These are phyloP conservation scores for Amborella trichopoda DNA, from an alignment of 164 flowering plant species.

Conservation along the genomic window DNA sequence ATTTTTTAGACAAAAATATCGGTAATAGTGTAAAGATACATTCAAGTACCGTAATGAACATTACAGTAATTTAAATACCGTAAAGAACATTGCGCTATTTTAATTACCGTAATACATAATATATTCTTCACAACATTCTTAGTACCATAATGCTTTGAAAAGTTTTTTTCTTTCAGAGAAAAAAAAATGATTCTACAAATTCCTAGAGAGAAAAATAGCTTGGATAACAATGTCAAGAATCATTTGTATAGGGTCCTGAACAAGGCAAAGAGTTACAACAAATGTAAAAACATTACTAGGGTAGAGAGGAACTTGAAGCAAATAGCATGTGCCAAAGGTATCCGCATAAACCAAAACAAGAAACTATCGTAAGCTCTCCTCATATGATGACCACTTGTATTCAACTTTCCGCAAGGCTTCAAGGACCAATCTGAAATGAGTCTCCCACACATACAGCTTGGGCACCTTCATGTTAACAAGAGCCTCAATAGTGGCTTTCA, in stretches of 20 bases:
- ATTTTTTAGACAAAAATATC: no score
- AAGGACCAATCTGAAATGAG: conserved; percentile 23
- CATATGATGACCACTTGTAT: conserved; percentile 13
- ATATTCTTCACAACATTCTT: no score
- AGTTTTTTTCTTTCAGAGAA: no score
- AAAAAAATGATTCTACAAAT: no score
- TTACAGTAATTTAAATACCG: no score
- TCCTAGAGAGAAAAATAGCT: no score
- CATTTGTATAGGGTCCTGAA: conserved; percentile 28
- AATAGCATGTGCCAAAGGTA: conserved; percentile 29
- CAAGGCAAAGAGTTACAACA: conserved; percentile 23
- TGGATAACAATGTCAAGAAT: conserved; percentile 24
- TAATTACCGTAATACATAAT: no score
- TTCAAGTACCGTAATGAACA: no score
- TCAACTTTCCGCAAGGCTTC: conserved; percentile 24
- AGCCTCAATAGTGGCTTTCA: conserved; percentile 27
- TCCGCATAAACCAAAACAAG: conserved; percentile 27
- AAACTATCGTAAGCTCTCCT: conserved; percentile 11
- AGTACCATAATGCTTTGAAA: no score
- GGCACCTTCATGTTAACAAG: conserved; percentile 33
- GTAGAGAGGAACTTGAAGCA: conserved; percentile 18
- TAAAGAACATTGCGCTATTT: no score
- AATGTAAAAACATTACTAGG: conserved; percentile 33
- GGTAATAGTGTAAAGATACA: no score
- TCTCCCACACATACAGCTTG: conserved; percentile 43